Conservation (phyloP, 148 eudicot species). For the Camellia granthamiana region DNA sequence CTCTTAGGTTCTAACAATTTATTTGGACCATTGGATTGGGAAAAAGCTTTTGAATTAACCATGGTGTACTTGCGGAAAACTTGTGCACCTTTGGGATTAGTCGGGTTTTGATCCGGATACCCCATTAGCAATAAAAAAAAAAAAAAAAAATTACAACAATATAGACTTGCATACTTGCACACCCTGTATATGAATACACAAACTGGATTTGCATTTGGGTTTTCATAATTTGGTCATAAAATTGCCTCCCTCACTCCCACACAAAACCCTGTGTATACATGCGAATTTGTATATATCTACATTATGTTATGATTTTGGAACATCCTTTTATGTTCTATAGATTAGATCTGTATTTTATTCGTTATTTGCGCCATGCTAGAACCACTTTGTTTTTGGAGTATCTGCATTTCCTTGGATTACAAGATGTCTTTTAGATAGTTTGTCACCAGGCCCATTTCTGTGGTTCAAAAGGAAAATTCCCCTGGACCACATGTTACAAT, state of each 20-base stretch:
- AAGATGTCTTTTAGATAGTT: background rate
- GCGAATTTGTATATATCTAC: background rate
- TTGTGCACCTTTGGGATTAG: too few relatives aligned
- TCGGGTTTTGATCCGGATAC: too few relatives aligned
- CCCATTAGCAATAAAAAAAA: too few relatives aligned
- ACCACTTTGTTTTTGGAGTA: background rate
- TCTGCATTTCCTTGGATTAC: background rate
- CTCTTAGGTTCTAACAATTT: too few relatives aligned
- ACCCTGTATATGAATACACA: background rate
- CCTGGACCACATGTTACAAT: background rate
- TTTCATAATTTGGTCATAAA: too few relatives aligned
- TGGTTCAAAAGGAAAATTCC: background rate
- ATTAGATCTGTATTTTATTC: background rate
- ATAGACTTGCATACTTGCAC: too few relatives aligned
- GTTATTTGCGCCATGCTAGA: background rate
- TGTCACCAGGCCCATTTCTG: background rate
- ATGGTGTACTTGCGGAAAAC: too few relatives aligned
- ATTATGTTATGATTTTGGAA: background rate
- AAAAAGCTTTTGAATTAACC: too few relatives aligned
- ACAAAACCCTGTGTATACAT: too few relatives aligned
- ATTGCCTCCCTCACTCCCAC: background rate
- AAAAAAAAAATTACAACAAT: too few relatives aligned
- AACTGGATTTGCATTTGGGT: background rate
- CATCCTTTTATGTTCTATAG: background rate
- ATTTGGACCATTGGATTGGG: too few relatives aligned